Evolutionary conservation across 2,329 filamentous ascomycete species (phyloP).

Genomic region (Fusarium algeriense): DNA sequence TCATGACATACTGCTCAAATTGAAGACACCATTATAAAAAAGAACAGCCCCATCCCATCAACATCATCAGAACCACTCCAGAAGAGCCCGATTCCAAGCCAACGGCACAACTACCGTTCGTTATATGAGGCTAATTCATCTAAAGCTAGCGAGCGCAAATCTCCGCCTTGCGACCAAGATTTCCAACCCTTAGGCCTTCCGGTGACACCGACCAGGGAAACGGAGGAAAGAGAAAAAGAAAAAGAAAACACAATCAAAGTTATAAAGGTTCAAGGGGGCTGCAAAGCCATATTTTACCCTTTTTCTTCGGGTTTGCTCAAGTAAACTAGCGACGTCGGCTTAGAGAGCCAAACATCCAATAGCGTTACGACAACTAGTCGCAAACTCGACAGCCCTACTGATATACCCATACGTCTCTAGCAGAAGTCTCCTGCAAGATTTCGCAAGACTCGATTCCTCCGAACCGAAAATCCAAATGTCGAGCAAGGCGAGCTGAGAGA

Average conservation of each 20-base stretch:
- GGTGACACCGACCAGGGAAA: constrained; percentile 20
- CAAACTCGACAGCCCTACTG: constrained; percentile 13
- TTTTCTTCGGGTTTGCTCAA: constrained; percentile 8
- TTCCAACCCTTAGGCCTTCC: constrained; percentile 25
- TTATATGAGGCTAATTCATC: constrained; percentile 36
- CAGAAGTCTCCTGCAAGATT: neutral
- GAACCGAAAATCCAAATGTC: constrained; percentile 5
- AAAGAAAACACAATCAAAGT: constrained; percentile 13
- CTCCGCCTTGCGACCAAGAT: constrained; percentile 34
- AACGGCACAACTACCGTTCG: constrained; percentile 17
- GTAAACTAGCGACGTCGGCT: neutral
- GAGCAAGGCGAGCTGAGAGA: constrained; percentile 24
- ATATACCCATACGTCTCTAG: neutral
- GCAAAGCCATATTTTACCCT: neutral
- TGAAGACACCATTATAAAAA: neutral
- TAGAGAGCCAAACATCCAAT: constrained; percentile 9
- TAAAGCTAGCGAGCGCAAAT: constrained; percentile 41
- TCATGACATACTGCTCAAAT: neutral
- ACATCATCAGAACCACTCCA: constrained; percentile 9
- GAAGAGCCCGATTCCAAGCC: neutral
- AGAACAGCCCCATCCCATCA: neutral
- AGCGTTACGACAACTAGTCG: constrained; percentile 21
- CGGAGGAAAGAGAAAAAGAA: constrained; percentile 1
- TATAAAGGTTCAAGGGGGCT: constrained; percentile 22
- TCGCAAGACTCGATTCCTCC: neutral